Conservation (phyloP, 169 alveolate genomes). For the Cryptosporidium xiaoi region DNA sequence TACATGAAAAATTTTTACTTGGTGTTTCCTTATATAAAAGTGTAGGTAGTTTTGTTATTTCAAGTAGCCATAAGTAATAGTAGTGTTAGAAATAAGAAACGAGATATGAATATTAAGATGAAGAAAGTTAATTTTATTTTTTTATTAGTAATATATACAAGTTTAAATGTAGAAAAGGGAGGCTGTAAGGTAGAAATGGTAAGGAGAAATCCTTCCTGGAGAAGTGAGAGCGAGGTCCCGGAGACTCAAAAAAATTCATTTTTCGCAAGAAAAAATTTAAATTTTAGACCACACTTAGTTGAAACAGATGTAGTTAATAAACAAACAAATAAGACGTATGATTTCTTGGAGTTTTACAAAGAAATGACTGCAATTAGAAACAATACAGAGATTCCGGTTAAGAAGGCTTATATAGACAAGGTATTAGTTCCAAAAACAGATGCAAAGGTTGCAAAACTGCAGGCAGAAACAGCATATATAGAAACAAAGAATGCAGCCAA, state of each 20-base stretch:
- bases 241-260: not conserved
- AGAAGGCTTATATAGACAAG: conserved; percentile 23
- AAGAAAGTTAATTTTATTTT: not conserved
- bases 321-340: conserved; percentile 3
- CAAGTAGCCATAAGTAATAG: no score
- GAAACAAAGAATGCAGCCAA: conserved; percentile 57
- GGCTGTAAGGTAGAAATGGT: not conserved
- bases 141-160: not conserved
- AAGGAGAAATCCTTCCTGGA: not conserved
- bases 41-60: no score
- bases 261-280: not conserved
- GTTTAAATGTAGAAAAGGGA: conserved; percentile 2
- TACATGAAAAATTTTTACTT: no score
- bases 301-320: not conserved
- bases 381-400: not conserved
- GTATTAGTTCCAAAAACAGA: conserved; percentile 48
- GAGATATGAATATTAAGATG: conserved; percentile 2
- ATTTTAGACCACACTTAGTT: not conserved
- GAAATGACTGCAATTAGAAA: conserved; percentile 25
- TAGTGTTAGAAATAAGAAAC: no score
- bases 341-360: conserved; percentile 26
- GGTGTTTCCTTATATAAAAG: no score
- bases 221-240: not conserved
- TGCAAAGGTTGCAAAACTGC: conserved; percentile 61
- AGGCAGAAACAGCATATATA: conserved; percentile 66